phyloP scores from a whole-genome alignment of 192 early-diverging fungal species.

The Coemansia brasiliensis region DNA sequence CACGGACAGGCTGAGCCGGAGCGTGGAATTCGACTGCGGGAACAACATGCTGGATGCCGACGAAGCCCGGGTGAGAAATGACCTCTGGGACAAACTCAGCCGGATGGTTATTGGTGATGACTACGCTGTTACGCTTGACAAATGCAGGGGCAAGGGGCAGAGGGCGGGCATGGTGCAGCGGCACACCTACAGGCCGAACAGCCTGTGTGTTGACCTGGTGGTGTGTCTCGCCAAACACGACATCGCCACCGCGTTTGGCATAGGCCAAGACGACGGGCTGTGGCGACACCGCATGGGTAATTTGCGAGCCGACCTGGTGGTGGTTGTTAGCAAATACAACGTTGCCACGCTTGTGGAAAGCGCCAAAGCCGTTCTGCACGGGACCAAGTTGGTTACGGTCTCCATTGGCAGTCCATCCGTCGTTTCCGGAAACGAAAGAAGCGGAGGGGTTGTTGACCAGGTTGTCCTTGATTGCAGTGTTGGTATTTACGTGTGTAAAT shows the following conservation, averaged over 20 bases:
- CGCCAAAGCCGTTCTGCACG: conserved; percentile 48
- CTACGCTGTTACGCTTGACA: conserved; percentile 37
- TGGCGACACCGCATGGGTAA: conserved; percentile 5
- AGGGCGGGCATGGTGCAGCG: conserved; percentile 1
- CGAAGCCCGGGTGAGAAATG: not conserved
- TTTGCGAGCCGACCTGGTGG: conserved; percentile 28
- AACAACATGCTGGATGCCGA: conserved; percentile 7
- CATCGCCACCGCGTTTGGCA: conserved; percentile 33
- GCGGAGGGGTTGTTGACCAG: conserved; percentile 49
- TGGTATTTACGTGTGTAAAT: conserved; percentile 47
- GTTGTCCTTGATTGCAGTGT: conserved; percentile 50
- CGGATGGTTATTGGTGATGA: conserved; percentile 32
- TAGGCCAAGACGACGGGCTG: conserved; percentile 22
- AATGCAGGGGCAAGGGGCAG: conserved; percentile 3
- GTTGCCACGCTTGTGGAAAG: conserved; percentile 20
- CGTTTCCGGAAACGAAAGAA: conserved; percentile 40
- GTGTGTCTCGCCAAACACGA: conserved; percentile 48
- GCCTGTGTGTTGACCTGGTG: conserved; percentile 32
- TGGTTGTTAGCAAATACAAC: conserved; percentile 52
- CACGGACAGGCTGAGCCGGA: conserved; percentile 1
- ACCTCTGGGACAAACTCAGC: conserved; percentile 1
- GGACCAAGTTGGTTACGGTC: conserved; percentile 46
- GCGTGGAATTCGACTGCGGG: conserved; percentile 4
- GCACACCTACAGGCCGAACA: not conserved
- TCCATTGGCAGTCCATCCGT: conserved; percentile 54